Conservation (phyloP, 495 filamentous ascomycete genomes). For the Thozetella sp. region DNA sequence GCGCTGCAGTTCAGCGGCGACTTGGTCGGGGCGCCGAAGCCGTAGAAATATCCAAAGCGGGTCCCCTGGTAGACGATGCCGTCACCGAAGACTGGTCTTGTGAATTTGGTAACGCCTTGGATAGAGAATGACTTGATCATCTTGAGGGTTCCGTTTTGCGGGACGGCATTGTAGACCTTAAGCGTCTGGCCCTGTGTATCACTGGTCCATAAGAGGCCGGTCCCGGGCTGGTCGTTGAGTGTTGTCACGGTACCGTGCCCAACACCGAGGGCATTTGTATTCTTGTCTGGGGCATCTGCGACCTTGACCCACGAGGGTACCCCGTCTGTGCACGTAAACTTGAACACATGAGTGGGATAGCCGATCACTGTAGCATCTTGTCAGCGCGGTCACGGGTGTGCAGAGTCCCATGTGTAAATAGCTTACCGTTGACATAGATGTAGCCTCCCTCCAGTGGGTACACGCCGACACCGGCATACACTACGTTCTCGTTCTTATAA, state of each 20-base stretch:
- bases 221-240: slow-evolving; percentile 33
- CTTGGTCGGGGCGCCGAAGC: slow-evolving; percentile 40
- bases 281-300: slow-evolving; percentile 26
- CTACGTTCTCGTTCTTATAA: slow-evolving; percentile 28
- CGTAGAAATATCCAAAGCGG: slow-evolving; percentile 28
- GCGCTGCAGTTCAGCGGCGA: slow-evolving; percentile 36
- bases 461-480: slow-evolving; percentile 38
- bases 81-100: slow-evolving; percentile 37
- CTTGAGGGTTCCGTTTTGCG: slow-evolving; percentile 30
- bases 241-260: slow-evolving; percentile 39
- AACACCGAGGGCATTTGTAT: slow-evolving; percentile 34
- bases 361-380: slow-evolving; percentile 22
- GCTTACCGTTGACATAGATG: slow-evolving; percentile 30
- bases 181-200: slow-evolving; percentile 39
- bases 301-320: slow-evolving; percentile 37
- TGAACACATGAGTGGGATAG: slow-evolving; percentile 33
- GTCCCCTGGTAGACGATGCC: slow-evolving; percentile 34
- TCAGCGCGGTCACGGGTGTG: too few species aligned
- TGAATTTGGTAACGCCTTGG: slow-evolving; percentile 36
- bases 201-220: slow-evolving; percentile 37
- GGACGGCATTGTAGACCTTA: slow-evolving; percentile 43
- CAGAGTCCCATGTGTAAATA: too few species aligned
- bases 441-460: slow-evolving; percentile 44
- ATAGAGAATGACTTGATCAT: slow-evolving; percentile 35
- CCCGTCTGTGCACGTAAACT: slow-evolving; percentile 29